Evolutionary conservation across 768 basidiomycete species (phyloP).

Genomic region (Paxillus involutus): DNA sequence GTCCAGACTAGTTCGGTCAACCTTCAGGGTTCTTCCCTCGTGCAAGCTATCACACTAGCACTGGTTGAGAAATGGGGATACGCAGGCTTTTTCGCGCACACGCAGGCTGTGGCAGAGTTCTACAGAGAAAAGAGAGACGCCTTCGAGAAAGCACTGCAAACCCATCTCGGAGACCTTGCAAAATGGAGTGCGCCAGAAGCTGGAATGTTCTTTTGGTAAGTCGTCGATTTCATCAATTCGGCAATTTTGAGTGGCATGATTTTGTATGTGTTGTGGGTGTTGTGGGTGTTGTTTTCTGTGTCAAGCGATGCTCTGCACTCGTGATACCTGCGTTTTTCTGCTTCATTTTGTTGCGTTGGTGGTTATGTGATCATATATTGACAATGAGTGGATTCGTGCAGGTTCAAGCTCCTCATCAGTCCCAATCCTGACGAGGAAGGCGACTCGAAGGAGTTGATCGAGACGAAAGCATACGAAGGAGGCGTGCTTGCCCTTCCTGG

Average conservation of each 20-base stretch:
- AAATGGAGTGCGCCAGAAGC: slow-evolving; percentile 72
- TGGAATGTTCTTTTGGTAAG: slow-evolving; percentile 89
- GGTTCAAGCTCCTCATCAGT: slow-evolving; percentile 67
- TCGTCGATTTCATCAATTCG: slow-evolving; percentile 12
- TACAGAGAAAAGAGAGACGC: slow-evolving; percentile 72
- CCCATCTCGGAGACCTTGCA: slow-evolving; percentile 75
- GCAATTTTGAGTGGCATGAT: slow-evolving; percentile 4
- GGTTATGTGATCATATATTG: slow-evolving; percentile 15
- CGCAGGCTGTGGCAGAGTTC: slow-evolving; percentile 65
- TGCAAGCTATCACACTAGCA: slow-evolving; percentile 59
- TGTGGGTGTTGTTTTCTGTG: slow-evolving; percentile 1
- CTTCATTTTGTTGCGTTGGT: slow-evolving; percentile 6
- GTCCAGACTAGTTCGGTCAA: slow-evolving; percentile 64
- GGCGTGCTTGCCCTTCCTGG: slow-evolving; percentile 93
- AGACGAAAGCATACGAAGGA: slow-evolving; percentile 69
- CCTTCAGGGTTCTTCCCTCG: slow-evolving; percentile 63
- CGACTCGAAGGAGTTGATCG: slow-evolving; percentile 74
- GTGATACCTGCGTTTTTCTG: background rate
- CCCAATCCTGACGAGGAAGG: slow-evolving; percentile 38
- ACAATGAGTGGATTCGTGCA: slow-evolving; percentile 26
- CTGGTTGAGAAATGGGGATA: slow-evolving; percentile 74
- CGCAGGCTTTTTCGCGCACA: slow-evolving; percentile 71
- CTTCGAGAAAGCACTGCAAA: slow-evolving; percentile 75
- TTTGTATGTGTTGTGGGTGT: slow-evolving; percentile 4
- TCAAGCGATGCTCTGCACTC: background rate